These are phyloP conservation scores for Asclepias syriaca DNA, from an alignment of 257 asterid genomes.

Conservation along the genomic window DNA sequence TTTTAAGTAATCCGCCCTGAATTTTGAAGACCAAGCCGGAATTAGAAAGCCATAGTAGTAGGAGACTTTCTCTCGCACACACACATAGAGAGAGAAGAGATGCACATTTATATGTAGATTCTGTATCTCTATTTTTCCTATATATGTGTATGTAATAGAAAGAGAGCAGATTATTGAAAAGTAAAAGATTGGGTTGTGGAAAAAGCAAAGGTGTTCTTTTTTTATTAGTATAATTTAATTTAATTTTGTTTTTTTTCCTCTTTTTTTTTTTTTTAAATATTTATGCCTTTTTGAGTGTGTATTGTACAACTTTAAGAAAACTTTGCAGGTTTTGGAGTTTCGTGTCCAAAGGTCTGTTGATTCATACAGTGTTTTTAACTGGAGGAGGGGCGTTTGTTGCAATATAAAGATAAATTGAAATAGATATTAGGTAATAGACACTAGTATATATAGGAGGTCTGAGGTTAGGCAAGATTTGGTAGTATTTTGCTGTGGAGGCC, in stretches of 20 bases:
- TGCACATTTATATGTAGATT: conserved; percentile 6
- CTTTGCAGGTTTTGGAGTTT: conserved; percentile 17
- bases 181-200: not conserved
- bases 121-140: not conserved
- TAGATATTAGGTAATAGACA: not conserved
- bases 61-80: conserved; percentile 15
- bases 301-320: conserved; percentile 9
- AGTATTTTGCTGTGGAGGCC: conserved; percentile 1
- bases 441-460: conserved; percentile 9
- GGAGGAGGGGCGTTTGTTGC: not conserved
- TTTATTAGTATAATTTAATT: no score
- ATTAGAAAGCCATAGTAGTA: conserved; percentile 29
- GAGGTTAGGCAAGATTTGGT: conserved; percentile 15
- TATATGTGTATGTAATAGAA: not conserved
- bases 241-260: not conserved
- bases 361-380: not conserved
- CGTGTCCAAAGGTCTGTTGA: conserved; percentile 12
- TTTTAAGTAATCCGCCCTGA: conserved; percentile 24
- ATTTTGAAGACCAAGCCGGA: conserved; percentile 33
- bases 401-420: conserved; percentile 8
- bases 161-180: conserved; percentile 5
- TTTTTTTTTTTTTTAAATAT: not conserved
- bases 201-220: not conserved
- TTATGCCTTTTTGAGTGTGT: not conserved
- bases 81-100: conserved; percentile 8